Conservation (phyloP, 2,329 filamentous ascomycete genomes). For the Phialemonium atrogriseum region DNA sequence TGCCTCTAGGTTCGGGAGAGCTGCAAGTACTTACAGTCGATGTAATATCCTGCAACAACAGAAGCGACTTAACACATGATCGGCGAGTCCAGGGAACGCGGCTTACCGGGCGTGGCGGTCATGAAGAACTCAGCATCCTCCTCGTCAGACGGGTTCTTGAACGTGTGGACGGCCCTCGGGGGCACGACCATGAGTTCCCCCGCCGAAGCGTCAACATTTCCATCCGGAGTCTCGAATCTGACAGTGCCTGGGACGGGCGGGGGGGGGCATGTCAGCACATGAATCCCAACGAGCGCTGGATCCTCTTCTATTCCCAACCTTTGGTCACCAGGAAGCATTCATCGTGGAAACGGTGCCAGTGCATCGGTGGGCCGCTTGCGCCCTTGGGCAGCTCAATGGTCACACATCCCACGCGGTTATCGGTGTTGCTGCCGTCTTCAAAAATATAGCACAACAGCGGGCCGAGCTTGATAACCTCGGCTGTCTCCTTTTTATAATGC, state of each 20-base stretch:
- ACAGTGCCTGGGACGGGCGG: conserved; percentile 15
- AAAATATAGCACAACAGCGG: conserved; percentile 24
- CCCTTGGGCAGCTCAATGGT: conserved; percentile 22
- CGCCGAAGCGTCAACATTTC: conserved; percentile 17
- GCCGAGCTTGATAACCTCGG: conserved; percentile 21
- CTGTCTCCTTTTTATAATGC: conserved; percentile 19
- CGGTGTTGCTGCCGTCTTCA: conserved; percentile 25
- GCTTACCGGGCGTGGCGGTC: conserved; percentile 25
- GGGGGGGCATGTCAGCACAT: no score
- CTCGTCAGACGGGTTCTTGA: conserved; percentile 23
- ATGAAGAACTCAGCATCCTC: conserved; percentile 26
- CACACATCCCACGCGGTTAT: conserved; percentile 23
- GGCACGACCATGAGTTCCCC: conserved; percentile 26
- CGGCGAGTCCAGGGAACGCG: background rate
- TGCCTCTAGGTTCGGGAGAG: no score
- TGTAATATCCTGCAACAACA: conserved; percentile 20
- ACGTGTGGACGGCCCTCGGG: conserved; percentile 25
- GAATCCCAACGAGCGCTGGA: background rate
- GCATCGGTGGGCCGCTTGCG: conserved; percentile 25
- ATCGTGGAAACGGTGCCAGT: conserved; percentile 29
- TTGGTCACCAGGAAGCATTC: conserved; percentile 27
- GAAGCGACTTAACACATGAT: conserved; percentile 5
- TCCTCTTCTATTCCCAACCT: conserved; percentile 9
- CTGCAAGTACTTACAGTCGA: conserved; percentile 27
- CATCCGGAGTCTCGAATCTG: conserved; percentile 23